Evolutionary conservation across 768 basidiomycete genomes (phyloP), one percentile per base, ranked within the genome.

Genomic region (Mycena maculata): DNA sequence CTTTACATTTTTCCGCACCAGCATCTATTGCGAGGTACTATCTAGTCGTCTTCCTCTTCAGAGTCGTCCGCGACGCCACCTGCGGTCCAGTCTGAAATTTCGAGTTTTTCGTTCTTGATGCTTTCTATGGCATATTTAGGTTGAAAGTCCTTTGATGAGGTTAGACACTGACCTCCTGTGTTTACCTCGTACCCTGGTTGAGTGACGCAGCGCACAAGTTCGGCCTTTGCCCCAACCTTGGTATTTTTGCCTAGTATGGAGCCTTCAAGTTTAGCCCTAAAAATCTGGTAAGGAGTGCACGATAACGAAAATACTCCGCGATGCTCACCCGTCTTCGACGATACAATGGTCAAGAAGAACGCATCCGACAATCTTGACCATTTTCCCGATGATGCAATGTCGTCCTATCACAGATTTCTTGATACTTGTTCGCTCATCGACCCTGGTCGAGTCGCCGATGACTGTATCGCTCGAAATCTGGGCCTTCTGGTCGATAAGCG

Each of bases 331-430:
- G 63, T 97, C 95, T 45, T 87, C 92, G 15, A 98, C 81, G 5
- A 93, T 86, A 72, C 95, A 96, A 73, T 97, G 95, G 74, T 98
- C 96, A 69, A 96, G 84, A 25, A 98, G 76, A 9, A 97, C 86
- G 70, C 92, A 96, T 13, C 93, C 92, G 3, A 83, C 84, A 50
- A 98, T 88, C 77, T 89, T 93, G n/a, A 87, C 92, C 84, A 91
- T 91, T 76, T 88, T 91, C 3, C 94, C 94, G 58, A 96, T 91
- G 18, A 89, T 80, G 70, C 94, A 96, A 75, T 96, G 95, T 64
- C 90, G 85, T 11, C 94, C 94, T 31, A 95, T 86, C 20, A 93
- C 83, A 2, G 88, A 90, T 72, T 88, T 89, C 76, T 95, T 97
- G 74, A 98, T 90, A 27, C 82, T 89, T 12, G 92, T 87, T 53